Base-by-base conservation (phyloP, 352 stramenopile species). In the Globisporangium paddicum region DNA sequence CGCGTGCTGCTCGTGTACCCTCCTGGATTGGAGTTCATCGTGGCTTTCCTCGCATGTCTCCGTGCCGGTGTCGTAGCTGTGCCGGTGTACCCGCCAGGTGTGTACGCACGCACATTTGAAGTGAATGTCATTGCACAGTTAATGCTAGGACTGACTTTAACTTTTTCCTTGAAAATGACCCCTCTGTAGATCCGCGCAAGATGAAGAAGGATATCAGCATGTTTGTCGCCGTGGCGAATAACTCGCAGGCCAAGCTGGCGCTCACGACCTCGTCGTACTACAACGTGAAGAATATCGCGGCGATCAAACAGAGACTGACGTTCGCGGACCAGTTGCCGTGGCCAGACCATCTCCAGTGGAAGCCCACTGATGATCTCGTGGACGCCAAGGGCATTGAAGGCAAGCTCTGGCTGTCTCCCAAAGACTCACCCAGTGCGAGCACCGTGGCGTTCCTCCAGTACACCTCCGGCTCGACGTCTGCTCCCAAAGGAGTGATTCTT, bases 381-480 rank as follows among this genome's bases (percentile, higher is more conserved):
- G 65, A 81, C 11, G 41, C 59, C 28, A 81, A 82, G 34, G 71
- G 68, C 2, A 52, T 87, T 32, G 67, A 83, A n/a, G 47, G 50
- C 55, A 45, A 73, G 30, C 63, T 75, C 21, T 85, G 73, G 76
- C 68, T 89, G 19, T 58, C 63, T 5, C 45, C 63, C 0, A 58
- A 37, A 48, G 69, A 76, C 32, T 62, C 70, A 5, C 80, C 81
- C 11, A 68, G 64, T 40, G 68, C 75, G 63, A 64, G 72, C 10
- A 77, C 75, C 47, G 70, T 98, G 5, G 97, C 97, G 21, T 99
- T 99, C 74, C 73, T 99, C n/a, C 98, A 99, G 79, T 99, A 98
- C 82, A 99, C 97, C 9, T 99, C 93, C 8, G 98, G 98, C n/a
- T 98, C 92, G 1, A 99, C 98, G 0, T 98, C 88, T 19, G 78